Conservation (phyloP, 495 filamentous ascomycete species). For the Rusavskia elegans region DNA sequence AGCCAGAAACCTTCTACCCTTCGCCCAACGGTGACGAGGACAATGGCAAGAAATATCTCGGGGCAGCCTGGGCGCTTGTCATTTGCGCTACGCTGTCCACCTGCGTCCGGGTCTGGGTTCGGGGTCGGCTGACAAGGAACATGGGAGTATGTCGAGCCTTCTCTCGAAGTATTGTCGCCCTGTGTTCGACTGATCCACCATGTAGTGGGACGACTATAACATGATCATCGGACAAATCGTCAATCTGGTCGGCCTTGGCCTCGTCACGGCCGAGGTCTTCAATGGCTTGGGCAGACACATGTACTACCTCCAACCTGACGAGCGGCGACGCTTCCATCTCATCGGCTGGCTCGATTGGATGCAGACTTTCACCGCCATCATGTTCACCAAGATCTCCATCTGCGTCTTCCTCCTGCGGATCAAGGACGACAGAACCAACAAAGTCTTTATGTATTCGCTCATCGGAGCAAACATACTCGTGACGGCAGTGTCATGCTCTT, state of each 20-base stretch:
- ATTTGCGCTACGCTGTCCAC: conserved; percentile 1
- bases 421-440: neutral
- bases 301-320: conserved; percentile 1
- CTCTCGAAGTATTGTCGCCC: neutral
- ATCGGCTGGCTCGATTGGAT: conserved; percentile 8
- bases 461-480: conserved; percentile 1
- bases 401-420: conserved; percentile 6
- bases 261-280: conserved; percentile 1
- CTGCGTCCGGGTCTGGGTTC: conserved; percentile 1
- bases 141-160: neutral
- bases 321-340: neutral
- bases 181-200: neutral
- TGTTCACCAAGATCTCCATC: conserved; percentile 7
- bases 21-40: neutral
- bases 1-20: neutral
- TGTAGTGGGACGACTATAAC: conserved; percentile 1
- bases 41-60: neutral
- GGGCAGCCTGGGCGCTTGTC: neutral
- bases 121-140: conserved; percentile 2
- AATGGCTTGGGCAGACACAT: conserved; percentile 4
- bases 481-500: neutral
- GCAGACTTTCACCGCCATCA: conserved; percentile 7
- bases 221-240: conserved; percentile 3
- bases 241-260: conserved; percentile 3
- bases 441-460: neutral